Base-by-base conservation (phyloP, 2,329 filamentous ascomycete genomes). In the Aurifilum marmelostoma region DNA sequence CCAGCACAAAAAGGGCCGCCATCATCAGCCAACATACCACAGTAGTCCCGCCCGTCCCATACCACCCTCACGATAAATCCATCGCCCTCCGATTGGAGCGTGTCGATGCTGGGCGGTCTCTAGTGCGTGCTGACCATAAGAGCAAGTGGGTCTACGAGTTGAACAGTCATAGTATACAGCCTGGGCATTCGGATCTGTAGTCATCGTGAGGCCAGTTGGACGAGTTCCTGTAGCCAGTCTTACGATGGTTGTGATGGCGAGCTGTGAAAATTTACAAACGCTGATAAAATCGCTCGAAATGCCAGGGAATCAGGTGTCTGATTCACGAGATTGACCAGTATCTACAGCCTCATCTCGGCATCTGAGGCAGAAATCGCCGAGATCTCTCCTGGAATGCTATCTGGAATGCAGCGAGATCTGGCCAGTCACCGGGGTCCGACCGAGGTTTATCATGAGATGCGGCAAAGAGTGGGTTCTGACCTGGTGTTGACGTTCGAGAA, bases 261-360 rank as follows among this genome's bases (percentile, higher is more conserved):
- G 29, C 21, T 4, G 58, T 39, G 6, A 39, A 32, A 32, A 11
- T 59, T 32, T 37, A 24, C 56, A n/a, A 59, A 29, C 56, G 56
- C 56, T 59, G 29, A 59, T 59, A 59, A 8, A 37, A 37, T 59
- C 56, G 56, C 56, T 59, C 32, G 32, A 59, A 59, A 59, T 32
- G 1, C 32, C 16, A 32, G 24, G 21, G 6, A 21, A 37, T 37
- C 56, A 37, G 32, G 18, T 59, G 56, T 29, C 56, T 32, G 5
- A 4, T 56, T 56, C 52, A 29, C 52, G 52, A 56, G 52, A 29
- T 54, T 32, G 4, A 56, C 24, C 7, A 56, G 52, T 29, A 18
- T 56, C 27, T 16, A 29, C 27, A 29, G 27, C 24, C 24, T 56
- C 24, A 56, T 56, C 52, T 56, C 52, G 24, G 52, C 24, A 56